A percentile compares a stretch with the other conserved stretches of the same genome.
Conservation (phyloP, 192 early-diverging fungal species). For the Paraglomus brasilianum region DNA sequence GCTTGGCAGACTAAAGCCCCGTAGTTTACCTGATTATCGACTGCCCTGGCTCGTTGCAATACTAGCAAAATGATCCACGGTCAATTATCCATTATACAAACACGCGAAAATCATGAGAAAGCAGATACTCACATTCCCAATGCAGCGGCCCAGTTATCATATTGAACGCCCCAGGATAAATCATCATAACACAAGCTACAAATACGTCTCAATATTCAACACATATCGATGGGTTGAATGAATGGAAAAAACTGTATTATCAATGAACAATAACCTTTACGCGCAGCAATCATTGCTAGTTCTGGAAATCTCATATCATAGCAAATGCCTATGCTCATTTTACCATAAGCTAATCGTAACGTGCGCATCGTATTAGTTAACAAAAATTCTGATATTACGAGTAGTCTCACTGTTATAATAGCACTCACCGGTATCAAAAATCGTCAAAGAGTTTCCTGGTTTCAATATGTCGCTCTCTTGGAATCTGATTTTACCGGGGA, state of each 20-base stretch:
- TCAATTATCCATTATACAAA: neutral
- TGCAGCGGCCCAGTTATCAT: slow-evolving; percentile 93
- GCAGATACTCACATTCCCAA: slow-evolving; percentile 76
- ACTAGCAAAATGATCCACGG: too few species aligned
- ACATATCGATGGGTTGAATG: neutral
- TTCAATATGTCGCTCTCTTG: slow-evolving; percentile 83
- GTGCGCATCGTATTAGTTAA: neutral
- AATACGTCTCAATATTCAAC: neutral
- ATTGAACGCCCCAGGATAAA: slow-evolving; percentile 98
- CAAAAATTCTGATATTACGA: neutral
- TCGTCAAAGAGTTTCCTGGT: slow-evolving; percentile 73
- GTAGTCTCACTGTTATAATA: neutral
- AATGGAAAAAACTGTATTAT: neutral
- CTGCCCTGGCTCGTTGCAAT: slow-evolving; percentile 61
- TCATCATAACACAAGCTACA: slow-evolving; percentile 81
- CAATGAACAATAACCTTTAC: slow-evolving; percentile 47
- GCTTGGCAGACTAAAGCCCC: neutral
- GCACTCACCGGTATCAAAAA: slow-evolving; percentile 65
- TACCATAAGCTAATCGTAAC: slow-evolving; percentile 63
- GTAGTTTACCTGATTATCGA: slow-evolving; percentile 75
- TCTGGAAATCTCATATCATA: slow-evolving; percentile 98
- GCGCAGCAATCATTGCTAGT: slow-evolving; percentile 89
- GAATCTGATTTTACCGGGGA: slow-evolving; percentile 91
- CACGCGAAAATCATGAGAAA: neutral
- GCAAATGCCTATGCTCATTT: slow-evolving; percentile 91